Percentiles rank a stretch among this genome's conserved stretches.
Conservation (phyloP, 345 rosid genomes). For the Euphorbia pulcherrima region DNA sequence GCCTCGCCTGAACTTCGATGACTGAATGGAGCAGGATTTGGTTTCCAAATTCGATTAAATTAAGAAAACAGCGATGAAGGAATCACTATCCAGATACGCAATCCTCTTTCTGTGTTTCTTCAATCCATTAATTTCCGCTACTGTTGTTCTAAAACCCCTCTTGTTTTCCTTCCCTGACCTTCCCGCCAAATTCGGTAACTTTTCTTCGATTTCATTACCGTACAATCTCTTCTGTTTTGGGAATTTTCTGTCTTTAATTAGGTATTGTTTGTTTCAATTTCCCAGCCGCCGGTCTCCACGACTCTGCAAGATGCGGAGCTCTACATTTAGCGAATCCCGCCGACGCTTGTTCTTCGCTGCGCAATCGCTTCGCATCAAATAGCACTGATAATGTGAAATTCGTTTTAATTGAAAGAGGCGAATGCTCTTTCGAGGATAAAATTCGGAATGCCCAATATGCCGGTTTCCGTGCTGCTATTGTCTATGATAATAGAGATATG, state of each 20-base stretch:
- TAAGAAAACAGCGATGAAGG: constrained; percentile 24
- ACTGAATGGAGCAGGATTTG: too few species aligned
- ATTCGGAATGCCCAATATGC: constrained; percentile 47
- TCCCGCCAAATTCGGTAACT: constrained; percentile 71
- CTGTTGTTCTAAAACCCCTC: constrained; percentile 48
- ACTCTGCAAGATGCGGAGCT: constrained; percentile 55
- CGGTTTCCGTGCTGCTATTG: constrained; percentile 57
- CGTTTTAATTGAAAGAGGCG: constrained; percentile 55
- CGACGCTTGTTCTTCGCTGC: constrained; percentile 51
- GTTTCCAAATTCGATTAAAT: neutral
- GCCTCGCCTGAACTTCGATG: neutral
- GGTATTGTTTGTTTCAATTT: neutral
- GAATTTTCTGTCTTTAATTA: too few species aligned
- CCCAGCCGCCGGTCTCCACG: constrained; percentile 38
- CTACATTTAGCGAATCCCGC: constrained; percentile 51
- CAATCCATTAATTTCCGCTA: constrained; percentile 29
- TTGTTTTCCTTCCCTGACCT: constrained; percentile 52
- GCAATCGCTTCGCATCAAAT: constrained; percentile 28
- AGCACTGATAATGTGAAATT: constrained; percentile 31
- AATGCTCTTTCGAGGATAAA: constrained; percentile 63
- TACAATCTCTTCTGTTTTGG: constrained; percentile 5
- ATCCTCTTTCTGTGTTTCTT: constrained; percentile 22
- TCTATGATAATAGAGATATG: constrained; percentile 46
- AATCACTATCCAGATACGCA: constrained; percentile 3
- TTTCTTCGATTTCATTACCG: neutral